Evolutionary conservation across 1,284 basidiomycete species (phyloP).

Genomic region (Ceratobasidium theobromae): DNA sequence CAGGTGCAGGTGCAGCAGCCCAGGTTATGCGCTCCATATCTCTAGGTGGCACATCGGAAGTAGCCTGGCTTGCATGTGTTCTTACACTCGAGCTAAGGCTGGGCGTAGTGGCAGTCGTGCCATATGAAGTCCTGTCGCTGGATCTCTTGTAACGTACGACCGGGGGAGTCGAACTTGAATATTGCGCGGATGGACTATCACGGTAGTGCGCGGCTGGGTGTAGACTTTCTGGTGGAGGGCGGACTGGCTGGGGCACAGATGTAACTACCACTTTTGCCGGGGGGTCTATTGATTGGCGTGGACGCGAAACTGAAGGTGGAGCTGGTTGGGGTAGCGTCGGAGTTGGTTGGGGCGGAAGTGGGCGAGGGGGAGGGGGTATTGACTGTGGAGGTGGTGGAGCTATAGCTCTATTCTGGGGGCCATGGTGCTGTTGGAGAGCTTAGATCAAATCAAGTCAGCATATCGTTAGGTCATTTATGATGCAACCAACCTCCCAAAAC

Average conservation of each 20-base stretch:
- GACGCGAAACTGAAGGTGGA: background rate
- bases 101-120: slow-evolving; percentile 13
- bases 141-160: slow-evolving; percentile 10
- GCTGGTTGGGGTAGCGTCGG: background rate
- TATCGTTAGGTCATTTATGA: background rate
- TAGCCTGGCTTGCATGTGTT: slow-evolving; percentile 10
- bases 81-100: slow-evolving; percentile 11
- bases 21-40: background rate
- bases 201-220: slow-evolving; percentile 2
- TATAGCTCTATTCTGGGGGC: background rate
- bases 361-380: background rate
- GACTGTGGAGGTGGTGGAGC: background rate
- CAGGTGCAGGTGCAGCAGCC: slow-evolving; percentile 11
- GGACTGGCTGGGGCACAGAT: background rate
- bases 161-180: background rate
- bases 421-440: slow-evolving; percentile 5
- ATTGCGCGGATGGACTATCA: background rate
- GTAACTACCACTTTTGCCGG: background rate
- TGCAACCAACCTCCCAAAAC: background rate
- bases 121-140: slow-evolving; percentile 6
- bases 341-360: background rate
- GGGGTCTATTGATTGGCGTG: background rate
- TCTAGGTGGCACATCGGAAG: slow-evolving; percentile 12
- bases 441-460: background rate
- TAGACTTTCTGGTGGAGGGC: background rate